A percentile compares a stretch with the other conserved stretches of the same genome.
Conservation (phyloP, 2,329 filamentous ascomycete species). For the Phialophora verrucosa region DNA sequence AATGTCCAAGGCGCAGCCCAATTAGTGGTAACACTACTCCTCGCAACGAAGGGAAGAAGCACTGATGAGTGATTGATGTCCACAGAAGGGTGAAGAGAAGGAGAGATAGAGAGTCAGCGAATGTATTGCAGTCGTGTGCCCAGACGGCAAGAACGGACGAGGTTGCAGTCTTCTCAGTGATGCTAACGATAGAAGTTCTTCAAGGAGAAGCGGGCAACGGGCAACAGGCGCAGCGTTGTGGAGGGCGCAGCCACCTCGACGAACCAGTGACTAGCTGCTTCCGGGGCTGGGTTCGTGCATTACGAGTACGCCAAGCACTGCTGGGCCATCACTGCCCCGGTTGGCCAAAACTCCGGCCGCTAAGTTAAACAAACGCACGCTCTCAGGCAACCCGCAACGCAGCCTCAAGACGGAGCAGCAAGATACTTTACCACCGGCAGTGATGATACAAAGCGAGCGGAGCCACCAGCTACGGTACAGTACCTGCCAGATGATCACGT, state of each 20-base stretch:
- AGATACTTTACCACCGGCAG: too few relatives aligned
- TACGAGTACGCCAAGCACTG: constrained; percentile 1
- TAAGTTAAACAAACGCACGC: background rate
- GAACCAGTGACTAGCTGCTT: background rate
- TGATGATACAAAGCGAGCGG: background rate
- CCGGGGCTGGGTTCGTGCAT: background rate
- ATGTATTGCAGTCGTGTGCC: constrained; percentile 12
- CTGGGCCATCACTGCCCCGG: background rate
- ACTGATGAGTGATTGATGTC: constrained; percentile 1
- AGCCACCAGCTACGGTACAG: background rate
- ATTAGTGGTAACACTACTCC: constrained; percentile 1
- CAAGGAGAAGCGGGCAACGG: constrained; percentile 9
- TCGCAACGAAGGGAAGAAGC: background rate
- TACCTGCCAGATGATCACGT: background rate
- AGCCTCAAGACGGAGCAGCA: background rate
- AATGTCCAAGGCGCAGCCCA: background rate
- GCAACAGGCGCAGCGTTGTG: background rate
- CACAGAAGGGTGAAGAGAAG: constrained; percentile 7
- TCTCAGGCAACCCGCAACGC: background rate
- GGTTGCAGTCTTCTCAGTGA: constrained; percentile 1
- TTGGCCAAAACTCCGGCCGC: background rate
- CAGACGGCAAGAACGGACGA: constrained; percentile 14
- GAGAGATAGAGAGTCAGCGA: constrained; percentile 9
- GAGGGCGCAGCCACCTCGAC: constrained; percentile 17
- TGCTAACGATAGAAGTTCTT: constrained; percentile 10